phyloP scores from a whole-genome alignment of 495 filamentous ascomycete genomes.

The Cetradonia linearis region DNA sequence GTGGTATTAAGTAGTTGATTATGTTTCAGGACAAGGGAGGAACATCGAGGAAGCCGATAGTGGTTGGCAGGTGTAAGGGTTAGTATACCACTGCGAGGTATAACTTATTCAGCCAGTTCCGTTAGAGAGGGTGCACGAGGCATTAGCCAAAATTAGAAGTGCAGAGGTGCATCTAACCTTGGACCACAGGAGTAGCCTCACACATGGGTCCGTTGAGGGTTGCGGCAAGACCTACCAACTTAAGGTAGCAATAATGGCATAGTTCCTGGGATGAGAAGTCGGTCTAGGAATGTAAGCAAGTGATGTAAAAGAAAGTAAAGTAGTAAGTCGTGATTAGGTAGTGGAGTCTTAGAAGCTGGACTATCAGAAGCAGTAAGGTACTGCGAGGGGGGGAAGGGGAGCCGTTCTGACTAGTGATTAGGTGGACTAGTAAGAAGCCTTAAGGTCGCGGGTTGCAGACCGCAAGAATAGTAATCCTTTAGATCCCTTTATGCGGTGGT shows the following conservation, averaged over 20 bases:
- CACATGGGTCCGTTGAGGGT: slow-evolving; percentile 2
- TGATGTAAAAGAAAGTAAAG: slow-evolving; percentile 8
- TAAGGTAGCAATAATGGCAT: slow-evolving; percentile 16
- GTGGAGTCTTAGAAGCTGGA: background rate
- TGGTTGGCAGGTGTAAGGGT: slow-evolving; percentile 5
- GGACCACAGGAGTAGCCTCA: slow-evolving; percentile 9
- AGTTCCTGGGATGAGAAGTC: background rate
- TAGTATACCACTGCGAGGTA: slow-evolving; percentile 13
- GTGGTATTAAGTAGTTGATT: slow-evolving; percentile 11
- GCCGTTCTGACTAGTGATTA: background rate
- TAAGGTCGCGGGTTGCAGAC: background rate
- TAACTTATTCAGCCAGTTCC: slow-evolving; percentile 12
- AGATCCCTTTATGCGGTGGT: background rate
- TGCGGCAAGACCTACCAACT: slow-evolving; percentile 14
- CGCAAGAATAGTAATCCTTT: background rate
- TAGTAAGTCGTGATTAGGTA: slow-evolving; percentile 2
- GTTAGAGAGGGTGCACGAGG: slow-evolving; percentile 4
- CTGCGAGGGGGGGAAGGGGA: background rate
- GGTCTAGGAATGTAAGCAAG: slow-evolving; percentile 7
- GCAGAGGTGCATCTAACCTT: slow-evolving; percentile 15
- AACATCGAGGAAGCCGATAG: background rate
- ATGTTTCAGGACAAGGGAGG: slow-evolving; percentile 14
- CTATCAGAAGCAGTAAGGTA: background rate
- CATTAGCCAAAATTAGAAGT: slow-evolving; percentile 13
- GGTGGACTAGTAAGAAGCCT: background rate